These are phyloP conservation scores for Lycium ferocissimum DNA, from an alignment of 257 asterid genomes.

Conservation along the genomic window DNA sequence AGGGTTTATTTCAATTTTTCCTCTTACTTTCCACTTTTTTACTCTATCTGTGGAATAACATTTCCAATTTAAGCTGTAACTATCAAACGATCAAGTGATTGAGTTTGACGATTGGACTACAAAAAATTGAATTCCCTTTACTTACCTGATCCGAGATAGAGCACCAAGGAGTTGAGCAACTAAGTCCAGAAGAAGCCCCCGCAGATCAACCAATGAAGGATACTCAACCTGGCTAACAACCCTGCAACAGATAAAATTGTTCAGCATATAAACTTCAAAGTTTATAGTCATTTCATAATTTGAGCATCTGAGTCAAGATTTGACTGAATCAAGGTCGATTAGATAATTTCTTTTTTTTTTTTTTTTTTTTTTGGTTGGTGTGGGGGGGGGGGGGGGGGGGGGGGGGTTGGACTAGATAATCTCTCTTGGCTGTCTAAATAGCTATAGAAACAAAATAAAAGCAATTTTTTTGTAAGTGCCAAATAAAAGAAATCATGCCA, in stretches of 20 bases:
- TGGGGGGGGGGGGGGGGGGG: no score
- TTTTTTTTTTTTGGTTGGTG: background rate
- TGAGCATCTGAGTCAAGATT: constrained; percentile 1
- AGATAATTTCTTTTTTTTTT: background rate
- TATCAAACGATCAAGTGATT: background rate
- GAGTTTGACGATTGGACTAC: background rate
- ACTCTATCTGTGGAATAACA: constrained; percentile 16
- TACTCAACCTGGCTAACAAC: constrained; percentile 97
- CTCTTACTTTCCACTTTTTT: background rate
- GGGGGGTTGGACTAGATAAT: background rate
- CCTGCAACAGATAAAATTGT: constrained; percentile 55
- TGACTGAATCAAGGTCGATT: constrained; percentile 23
- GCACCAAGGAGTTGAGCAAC: constrained; percentile 99
- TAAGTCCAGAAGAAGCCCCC: constrained; percentile 97
- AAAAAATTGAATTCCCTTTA: constrained; percentile 24
- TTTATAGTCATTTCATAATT: background rate
- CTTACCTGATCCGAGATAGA: constrained; percentile 90
- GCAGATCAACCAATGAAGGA: constrained; percentile 97
- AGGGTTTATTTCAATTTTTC: background rate
- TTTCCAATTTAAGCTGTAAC: background rate
- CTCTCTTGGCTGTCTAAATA: constrained; percentile 20
- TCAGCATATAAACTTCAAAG: constrained; percentile 20
- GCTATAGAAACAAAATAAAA: constrained; percentile 4
- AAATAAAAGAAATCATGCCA: background rate
- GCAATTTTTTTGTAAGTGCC: background rate